A percentile compares a stretch with the other conserved stretches of the same genome.
Evolutionary conservation across 2,329 filamentous ascomycete genomes (phyloP).

Genomic region (Trichoderma breve): DNA sequence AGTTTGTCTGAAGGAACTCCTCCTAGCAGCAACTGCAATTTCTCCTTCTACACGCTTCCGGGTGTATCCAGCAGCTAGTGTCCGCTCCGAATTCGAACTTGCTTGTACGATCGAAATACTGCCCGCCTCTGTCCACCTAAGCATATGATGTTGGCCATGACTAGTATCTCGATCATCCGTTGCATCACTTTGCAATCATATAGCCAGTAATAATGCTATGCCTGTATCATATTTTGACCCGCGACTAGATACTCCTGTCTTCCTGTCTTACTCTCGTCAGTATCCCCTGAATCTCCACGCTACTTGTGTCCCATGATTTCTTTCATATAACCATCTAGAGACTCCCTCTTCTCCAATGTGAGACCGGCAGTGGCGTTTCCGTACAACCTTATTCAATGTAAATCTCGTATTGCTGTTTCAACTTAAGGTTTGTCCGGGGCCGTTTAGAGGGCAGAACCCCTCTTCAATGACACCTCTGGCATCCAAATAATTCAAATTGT

Average conservation of each 20-base stretch:
- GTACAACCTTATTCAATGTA: neutral
- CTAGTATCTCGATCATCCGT: neutral
- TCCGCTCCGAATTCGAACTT: neutral
- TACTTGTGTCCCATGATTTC: neutral
- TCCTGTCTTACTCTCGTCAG: neutral
- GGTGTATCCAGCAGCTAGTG: neutral
- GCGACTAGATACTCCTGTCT: neutral
- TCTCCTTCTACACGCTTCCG: rapidly evolving
- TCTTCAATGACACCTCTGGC: neutral
- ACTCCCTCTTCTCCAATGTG: neutral
- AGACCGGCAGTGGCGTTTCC: neutral
- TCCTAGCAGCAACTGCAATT: neutral
- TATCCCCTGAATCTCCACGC: neutral
- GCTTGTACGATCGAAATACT: neutral
- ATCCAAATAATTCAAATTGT: neutral
- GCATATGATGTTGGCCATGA: neutral
- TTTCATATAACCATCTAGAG: neutral
- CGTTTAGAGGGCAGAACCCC: neutral
- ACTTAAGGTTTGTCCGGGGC: neutral
- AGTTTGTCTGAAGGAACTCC: neutral
- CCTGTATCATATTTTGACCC: neutral
- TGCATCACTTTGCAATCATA: neutral
- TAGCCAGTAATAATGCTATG: neutral
- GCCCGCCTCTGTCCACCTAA: neutral
- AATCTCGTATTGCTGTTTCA: neutral